Conservation (phyloP, 441 rosid species). For the Populus tomentosa region DNA sequence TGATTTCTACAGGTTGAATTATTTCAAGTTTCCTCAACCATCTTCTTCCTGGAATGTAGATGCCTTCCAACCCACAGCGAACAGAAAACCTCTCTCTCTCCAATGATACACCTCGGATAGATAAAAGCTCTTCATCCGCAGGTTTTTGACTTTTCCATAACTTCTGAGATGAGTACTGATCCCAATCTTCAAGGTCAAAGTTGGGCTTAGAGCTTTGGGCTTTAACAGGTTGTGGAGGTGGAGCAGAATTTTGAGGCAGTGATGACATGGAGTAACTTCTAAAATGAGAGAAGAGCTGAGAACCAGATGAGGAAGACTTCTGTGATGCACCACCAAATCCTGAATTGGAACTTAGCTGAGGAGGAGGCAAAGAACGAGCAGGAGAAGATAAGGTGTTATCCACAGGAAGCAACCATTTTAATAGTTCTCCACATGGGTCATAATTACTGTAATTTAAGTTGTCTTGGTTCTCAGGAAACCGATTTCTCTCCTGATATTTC, state of each 20-base stretch:
- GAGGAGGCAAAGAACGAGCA: conserved; percentile 57
- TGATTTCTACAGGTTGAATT: conserved; percentile 86
- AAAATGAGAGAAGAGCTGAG: conserved; percentile 89
- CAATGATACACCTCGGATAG: conserved; percentile 84
- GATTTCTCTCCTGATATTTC: conserved; percentile 50
- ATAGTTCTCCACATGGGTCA: conserved; percentile 75
- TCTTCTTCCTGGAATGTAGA: conserved; percentile 87
- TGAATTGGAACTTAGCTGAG: conserved; percentile 46
- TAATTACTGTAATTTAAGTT: conserved; percentile 29
- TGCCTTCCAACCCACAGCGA: conserved; percentile 95
- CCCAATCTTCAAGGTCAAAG: conserved; percentile 85
- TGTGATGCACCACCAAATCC: conserved; percentile 51
- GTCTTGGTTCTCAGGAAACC: conserved; percentile 32
- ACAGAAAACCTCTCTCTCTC: conserved; percentile 91
- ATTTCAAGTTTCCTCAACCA: conserved; percentile 95
- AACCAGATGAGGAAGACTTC: conserved; percentile 65
- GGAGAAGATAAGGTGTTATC: conserved; percentile 65
- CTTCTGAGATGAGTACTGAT: conserved; percentile 55
- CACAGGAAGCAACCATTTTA: conserved; percentile 95
- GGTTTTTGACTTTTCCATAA: conserved; percentile 36
- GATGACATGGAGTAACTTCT: conserved; percentile 99
- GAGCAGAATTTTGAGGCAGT: conserved; percentile 66
- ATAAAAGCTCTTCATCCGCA: conserved; percentile 64
- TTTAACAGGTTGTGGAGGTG: conserved; percentile 53
- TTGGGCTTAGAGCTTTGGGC: conserved; percentile 68